Evolutionary conservation across 805 yeast genomes (phyloP).

Genomic region (Kodamaea hsintzibuensis): DNA sequence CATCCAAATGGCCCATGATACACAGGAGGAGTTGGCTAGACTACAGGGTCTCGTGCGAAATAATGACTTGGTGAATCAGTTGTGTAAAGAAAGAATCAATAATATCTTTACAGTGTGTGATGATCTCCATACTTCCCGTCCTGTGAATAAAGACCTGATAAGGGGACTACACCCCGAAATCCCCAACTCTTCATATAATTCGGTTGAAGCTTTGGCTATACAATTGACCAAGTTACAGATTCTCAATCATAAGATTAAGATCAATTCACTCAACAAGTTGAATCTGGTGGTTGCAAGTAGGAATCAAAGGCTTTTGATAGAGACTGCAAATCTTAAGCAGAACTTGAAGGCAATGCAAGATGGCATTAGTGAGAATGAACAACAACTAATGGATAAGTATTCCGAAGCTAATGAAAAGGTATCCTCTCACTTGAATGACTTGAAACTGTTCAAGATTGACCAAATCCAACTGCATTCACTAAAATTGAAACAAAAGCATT

Average conservation of each 20-base stretch:
- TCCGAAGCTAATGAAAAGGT: neutral
- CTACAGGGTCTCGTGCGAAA: slow-evolving; percentile 11
- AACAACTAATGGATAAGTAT: neutral
- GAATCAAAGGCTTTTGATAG: neutral
- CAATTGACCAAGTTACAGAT: slow-evolving; percentile 33
- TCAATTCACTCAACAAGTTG: slow-evolving; percentile 10
- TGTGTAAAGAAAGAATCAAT: slow-evolving; percentile 26
- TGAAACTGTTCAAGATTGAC: slow-evolving; percentile 14
- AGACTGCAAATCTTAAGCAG: neutral
- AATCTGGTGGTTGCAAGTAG: neutral
- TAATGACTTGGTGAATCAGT: slow-evolving; percentile 24
- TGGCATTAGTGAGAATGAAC: neutral
- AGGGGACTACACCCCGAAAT: slow-evolving; percentile 7
- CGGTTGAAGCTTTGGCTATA: slow-evolving; percentile 27
- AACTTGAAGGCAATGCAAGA: neutral
- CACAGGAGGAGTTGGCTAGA: neutral
- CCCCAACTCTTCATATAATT: slow-evolving; percentile 16
- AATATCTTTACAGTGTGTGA: slow-evolving; percentile 20
- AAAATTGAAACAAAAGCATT: slow-evolving; percentile 24
- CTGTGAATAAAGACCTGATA: slow-evolving; percentile 25
- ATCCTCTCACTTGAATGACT: slow-evolving; percentile 7
- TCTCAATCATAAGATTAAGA: slow-evolving; percentile 17
- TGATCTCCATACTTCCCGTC: slow-evolving; percentile 17
- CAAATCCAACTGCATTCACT: slow-evolving; percentile 28
- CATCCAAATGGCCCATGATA: slow-evolving; percentile 1